phyloP scores from a whole-genome alignment of 2,329 filamentous ascomycete species.

The Ceratocystis ficicola region DNA sequence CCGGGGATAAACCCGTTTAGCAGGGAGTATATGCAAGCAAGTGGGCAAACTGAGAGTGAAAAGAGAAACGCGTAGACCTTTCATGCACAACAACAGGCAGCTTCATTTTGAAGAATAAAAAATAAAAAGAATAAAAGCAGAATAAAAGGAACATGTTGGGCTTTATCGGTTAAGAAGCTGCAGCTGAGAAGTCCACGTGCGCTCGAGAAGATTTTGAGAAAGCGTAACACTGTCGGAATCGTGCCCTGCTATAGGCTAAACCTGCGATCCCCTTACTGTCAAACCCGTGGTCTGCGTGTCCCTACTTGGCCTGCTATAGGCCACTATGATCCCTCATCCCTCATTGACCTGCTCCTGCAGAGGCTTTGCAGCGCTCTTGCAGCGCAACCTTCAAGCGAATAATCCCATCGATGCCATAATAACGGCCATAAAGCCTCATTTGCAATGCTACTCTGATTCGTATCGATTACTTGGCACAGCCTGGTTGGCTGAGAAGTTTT shows the following conservation, averaged over 20 bases:
- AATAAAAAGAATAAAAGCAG: background rate
- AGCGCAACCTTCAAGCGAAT: too few species aligned
- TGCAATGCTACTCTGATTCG: conserved; percentile 5
- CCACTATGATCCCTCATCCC: background rate
- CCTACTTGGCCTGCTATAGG: background rate
- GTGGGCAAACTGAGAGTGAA: background rate
- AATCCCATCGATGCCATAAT: too few species aligned
- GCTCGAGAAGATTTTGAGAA: background rate
- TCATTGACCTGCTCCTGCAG: background rate
- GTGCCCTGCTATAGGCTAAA: too few species aligned
- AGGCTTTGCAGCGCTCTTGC: too few species aligned
- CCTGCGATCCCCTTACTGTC: background rate
- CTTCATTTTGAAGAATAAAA: background rate
- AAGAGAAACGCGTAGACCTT: too few species aligned
- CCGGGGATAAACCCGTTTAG: background rate
- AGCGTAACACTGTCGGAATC: too few species aligned
- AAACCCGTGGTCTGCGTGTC: background rate
- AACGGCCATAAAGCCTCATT: conserved; percentile 6
- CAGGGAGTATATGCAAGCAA: background rate
- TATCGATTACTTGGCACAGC: conserved; percentile 4
- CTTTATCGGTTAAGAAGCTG: background rate
- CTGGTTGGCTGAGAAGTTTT: conserved; percentile 5
- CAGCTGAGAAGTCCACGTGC: background rate
- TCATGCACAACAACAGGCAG: background rate
- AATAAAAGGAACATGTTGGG: background rate